Evolutionary conservation across 2,329 filamentous ascomycete species (phyloP).

Genomic region (Falciphora oryzae): DNA sequence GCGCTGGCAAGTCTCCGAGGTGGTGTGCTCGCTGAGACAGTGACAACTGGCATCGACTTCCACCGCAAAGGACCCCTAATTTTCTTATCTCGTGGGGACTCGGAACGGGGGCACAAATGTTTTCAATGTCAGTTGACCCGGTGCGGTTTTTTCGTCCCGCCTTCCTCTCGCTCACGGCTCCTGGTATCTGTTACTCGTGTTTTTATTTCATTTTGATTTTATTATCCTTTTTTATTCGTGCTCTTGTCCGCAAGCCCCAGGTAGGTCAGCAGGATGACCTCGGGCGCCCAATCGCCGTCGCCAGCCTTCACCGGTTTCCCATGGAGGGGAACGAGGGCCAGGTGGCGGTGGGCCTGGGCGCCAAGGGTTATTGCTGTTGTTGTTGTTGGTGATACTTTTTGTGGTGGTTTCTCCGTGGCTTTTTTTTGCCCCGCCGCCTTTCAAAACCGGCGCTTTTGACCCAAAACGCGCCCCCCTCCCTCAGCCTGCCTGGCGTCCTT

Average conservation of each 20-base stretch:
- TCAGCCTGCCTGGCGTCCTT: background rate
- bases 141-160: background rate
- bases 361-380: background rate
- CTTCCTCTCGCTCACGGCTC: too few species aligned
- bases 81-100: constrained; percentile 1
- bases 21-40: constrained; percentile 7
- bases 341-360: background rate
- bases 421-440: too few species aligned
- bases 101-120: background rate
- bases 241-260: background rate
- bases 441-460: too few species aligned
- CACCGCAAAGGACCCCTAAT: background rate
- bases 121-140: background rate
- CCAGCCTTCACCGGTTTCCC: too few species aligned
- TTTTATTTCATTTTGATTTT: background rate
- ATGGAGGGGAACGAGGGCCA: background rate
- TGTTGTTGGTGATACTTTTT: background rate
- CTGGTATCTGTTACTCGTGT: background rate
- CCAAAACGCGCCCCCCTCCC: too few species aligned
- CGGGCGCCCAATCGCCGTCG: background rate
- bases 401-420: background rate
- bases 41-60: constrained; percentile 6
- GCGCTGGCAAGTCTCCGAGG: background rate
- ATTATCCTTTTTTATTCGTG: background rate
- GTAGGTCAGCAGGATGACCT: background rate